Evolutionary conservation across 2,329 filamentous ascomycete species (phyloP), one percentile per base, ranked within the genome.

Genomic region (Sclerotinia sclerotiorum): DNA sequence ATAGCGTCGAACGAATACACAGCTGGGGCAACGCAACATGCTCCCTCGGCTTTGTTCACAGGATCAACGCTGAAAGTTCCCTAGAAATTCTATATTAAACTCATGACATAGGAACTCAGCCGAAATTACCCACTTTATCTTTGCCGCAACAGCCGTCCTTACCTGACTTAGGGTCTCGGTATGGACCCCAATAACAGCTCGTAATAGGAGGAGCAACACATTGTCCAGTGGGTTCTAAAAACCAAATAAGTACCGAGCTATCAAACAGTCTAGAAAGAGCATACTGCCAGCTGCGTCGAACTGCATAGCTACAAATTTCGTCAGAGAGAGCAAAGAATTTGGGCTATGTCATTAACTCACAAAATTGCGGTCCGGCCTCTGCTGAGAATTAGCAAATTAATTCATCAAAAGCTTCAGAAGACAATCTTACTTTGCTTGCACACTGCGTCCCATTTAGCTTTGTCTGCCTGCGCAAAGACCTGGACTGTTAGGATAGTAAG

Each of bases 181-280:
- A 63, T 63, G 60, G 60, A 3, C 60, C 60, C 60, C 60, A 63
- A 42, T 63, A 63, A 63, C 60, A 63, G 15, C 5, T 63, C 17
- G 46, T 63, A 15, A 63, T 15, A 27, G 46, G 60, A 42, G 60
- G 60, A 8, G 60, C 60, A 21, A 63, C 32, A 21, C 60, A 63
- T 51, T 63, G 46, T 2, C 60, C 60, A 51, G 60, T 63, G 2
- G 60, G 60, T 21, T 63, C 60, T 63, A 13, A 13, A 51, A 7
- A 27, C 3, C 0, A 15, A 51, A 27, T 63, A 63, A 63, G 60
- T n/a, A 63, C 8, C 7, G 27, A 3, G 21, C 17, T 27, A 2
- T 10, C 15, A 5, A 15, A 21, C 1, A 15, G 17, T 29, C 2
- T 21, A 19, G 21, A n/a, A 8, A 39, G 21, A 42, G 39, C 60